Evolutionary conservation across 2,329 filamentous ascomycete genomes (phyloP).

Genomic region (Aureobasidium leucospermi): DNA sequence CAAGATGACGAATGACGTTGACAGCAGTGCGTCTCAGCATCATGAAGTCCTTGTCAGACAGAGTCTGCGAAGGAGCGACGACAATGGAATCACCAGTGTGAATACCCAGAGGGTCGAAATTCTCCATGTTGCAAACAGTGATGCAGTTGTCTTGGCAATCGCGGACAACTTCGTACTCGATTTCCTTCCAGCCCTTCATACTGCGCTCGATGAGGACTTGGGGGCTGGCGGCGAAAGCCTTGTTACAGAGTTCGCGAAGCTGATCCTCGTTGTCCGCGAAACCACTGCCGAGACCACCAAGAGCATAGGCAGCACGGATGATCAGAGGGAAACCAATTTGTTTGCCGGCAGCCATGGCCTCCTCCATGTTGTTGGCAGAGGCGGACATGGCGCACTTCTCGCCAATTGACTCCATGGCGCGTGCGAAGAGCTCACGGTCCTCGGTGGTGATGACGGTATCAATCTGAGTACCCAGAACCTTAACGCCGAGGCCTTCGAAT

Average conservation of each 20-base stretch:
- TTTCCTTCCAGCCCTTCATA: conserved; percentile 99
- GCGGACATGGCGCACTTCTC: conserved; percentile 98
- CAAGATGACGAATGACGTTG: conserved; percentile 93
- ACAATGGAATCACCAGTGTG: conserved; percentile 98
- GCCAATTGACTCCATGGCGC: conserved; percentile 96
- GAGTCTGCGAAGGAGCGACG: conserved; percentile 90
- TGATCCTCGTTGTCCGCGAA: conserved; percentile 86
- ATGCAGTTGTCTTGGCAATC: conserved; percentile 97
- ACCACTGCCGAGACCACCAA: conserved; percentile 89
- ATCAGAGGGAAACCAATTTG: conserved; percentile 95
- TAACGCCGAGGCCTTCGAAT: conserved; percentile 84
- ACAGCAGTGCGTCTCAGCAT: conserved; percentile 96
- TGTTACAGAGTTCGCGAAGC: conserved; percentile 80
- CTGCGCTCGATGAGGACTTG: conserved; percentile 95
- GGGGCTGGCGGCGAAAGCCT: conserved; percentile 89
- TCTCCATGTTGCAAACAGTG: conserved; percentile 99
- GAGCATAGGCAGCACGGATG: conserved; percentile 88
- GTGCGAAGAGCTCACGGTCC: conserved; percentile 92
- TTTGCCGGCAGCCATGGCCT: conserved; percentile 81
- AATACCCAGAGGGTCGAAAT: conserved; percentile 96
- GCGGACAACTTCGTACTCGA: conserved; percentile 96
- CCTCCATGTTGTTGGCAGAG: conserved; percentile 79
- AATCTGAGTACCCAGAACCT: conserved; percentile 92
- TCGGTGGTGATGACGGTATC: conserved; percentile 98
- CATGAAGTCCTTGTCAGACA: conserved; percentile 97